A percentile compares a stretch with the other conserved stretches of the same genome.
phyloP scores from a whole-genome alignment of 495 filamentous ascomycete genomes.

The Lasiosphaeria miniovina region DNA sequence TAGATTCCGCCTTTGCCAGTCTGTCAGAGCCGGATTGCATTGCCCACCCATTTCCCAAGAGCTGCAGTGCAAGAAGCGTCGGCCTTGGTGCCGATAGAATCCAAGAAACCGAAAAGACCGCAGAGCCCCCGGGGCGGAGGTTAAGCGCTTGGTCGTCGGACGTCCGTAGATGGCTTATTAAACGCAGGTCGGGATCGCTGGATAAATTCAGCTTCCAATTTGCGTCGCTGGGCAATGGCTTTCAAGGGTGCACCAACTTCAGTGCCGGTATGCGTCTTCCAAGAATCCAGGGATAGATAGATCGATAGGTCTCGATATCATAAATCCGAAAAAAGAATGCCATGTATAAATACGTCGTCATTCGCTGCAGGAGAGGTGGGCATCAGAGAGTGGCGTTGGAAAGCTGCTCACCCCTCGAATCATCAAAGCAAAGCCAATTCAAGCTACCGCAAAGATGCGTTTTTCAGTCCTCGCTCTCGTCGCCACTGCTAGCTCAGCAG shows the following conservation, averaged over 20 bases:
- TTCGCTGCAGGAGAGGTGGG: neutral
- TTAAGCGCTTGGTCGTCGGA: constrained; percentile 16
- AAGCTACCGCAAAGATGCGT: constrained; percentile 22
- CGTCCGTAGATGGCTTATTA: constrained; percentile 27
- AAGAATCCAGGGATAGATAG: neutral
- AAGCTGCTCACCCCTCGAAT: neutral
- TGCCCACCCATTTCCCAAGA: neutral
- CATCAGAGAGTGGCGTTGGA: neutral
- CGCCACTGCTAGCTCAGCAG: constrained; percentile 26
- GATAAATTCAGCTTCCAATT: constrained; percentile 27
- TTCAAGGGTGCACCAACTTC: neutral
- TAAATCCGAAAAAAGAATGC: neutral
- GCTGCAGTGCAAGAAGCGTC: neutral
- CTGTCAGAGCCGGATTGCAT: neutral
- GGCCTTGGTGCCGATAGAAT: constrained; percentile 2
- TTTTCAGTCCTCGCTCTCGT: constrained; percentile 25
- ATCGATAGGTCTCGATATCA: neutral
- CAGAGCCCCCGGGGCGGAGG: constrained; percentile 7
- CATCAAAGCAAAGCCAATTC: neutral
- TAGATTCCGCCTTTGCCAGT: constrained; percentile 4
- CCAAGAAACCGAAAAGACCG: neutral
- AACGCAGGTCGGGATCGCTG: constrained; percentile 22
- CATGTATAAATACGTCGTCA: constrained; percentile 16
- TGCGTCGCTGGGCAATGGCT: constrained; percentile 8
- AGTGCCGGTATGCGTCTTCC: neutral